These are phyloP conservation scores for Reutealis trisperma DNA, from an alignment of 345 rosid species.

Conservation along the genomic window DNA sequence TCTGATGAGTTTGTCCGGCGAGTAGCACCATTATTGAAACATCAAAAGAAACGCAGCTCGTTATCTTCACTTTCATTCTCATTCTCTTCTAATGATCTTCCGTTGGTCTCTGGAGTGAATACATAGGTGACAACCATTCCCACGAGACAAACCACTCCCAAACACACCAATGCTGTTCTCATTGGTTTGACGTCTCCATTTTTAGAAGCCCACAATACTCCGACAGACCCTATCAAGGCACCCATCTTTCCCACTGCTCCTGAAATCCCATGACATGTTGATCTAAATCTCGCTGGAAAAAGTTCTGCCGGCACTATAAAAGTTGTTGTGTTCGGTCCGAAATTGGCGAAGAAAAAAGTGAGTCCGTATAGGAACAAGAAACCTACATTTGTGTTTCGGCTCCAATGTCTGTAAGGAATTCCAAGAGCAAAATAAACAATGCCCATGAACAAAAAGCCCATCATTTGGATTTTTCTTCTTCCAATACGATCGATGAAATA, in stretches of 20 bases:
- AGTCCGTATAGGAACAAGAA: conserved; percentile 55
- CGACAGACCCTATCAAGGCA: conserved; percentile 65
- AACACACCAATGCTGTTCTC: conserved; percentile 37
- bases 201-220: conserved; percentile 51
- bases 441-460: conserved; percentile 67
- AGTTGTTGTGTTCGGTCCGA: conserved; percentile 83
- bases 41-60: not conserved
- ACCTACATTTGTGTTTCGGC: conserved; percentile 13
- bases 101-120: conserved; percentile 62
- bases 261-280: conserved; percentile 79
- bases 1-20: not conserved
- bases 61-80: conserved; percentile 37
- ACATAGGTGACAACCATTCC: conserved; percentile 54
- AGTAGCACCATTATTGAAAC: not conserved
- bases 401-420: conserved; percentile 49
- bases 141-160: conserved; percentile 57
- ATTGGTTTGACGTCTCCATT: conserved; percentile 17
- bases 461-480: conserved; percentile 56
- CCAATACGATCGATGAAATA: conserved; percentile 66
- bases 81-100: conserved; percentile 71
- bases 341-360: conserved; percentile 74
- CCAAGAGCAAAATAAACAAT: conserved; percentile 50
- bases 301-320: conserved; percentile 80
- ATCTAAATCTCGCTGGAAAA: conserved; percentile 79
- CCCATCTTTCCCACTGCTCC: conserved; percentile 78